phyloP scores from a whole-genome alignment of 1,284 basidiomycete species.

The Schizopora paradoxa region DNA sequence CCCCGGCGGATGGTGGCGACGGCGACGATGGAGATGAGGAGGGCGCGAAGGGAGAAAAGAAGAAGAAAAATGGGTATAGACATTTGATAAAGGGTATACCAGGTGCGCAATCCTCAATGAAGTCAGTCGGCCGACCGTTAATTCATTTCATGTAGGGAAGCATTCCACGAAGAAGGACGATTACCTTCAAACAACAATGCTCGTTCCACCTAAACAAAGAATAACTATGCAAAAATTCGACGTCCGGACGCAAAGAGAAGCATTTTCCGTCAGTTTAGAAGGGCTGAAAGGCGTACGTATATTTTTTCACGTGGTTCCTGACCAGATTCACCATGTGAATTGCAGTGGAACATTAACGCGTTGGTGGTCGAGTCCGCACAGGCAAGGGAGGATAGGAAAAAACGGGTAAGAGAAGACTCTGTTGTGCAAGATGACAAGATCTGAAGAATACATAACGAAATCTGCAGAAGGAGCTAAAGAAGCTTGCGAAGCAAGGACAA shows the following conservation, averaged over 20 bases:
- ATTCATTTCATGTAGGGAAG: slow-evolving; percentile 47
- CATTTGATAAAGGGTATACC: slow-evolving; percentile 73
- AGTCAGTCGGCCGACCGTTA: slow-evolving; percentile 7
- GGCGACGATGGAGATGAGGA: slow-evolving; percentile 50
- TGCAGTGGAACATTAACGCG: slow-evolving; percentile 63
- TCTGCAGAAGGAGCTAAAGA: slow-evolving; percentile 65
- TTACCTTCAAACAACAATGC: slow-evolving; percentile 59
- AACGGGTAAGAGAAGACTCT: slow-evolving; percentile 47
- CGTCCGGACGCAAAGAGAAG: slow-evolving; percentile 58
- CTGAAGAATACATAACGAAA: not conserved
- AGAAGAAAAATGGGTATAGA: slow-evolving; percentile 72
- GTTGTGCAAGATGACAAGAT: not conserved
- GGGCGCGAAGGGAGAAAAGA: slow-evolving; percentile 54
- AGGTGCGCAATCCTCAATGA: slow-evolving; percentile 42
- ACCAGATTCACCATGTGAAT: slow-evolving; percentile 16
- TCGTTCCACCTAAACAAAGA: slow-evolving; percentile 66
- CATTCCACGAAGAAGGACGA: slow-evolving; percentile 81
- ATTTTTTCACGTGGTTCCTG: slow-evolving; percentile 18
- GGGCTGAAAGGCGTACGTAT: slow-evolving; percentile 69
- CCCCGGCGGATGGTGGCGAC: slow-evolving; percentile 33
- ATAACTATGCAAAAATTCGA: slow-evolving; percentile 63
- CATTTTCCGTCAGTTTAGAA: slow-evolving; percentile 66
- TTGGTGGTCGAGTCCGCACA: slow-evolving; percentile 67
- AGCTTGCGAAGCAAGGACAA: slow-evolving; percentile 59
- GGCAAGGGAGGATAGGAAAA: slow-evolving; percentile 72